Evolutionary conservation across 768 basidiomycete species (phyloP), one percentile per base, ranked within the genome.

Genomic region (Tylopilus balloui): DNA sequence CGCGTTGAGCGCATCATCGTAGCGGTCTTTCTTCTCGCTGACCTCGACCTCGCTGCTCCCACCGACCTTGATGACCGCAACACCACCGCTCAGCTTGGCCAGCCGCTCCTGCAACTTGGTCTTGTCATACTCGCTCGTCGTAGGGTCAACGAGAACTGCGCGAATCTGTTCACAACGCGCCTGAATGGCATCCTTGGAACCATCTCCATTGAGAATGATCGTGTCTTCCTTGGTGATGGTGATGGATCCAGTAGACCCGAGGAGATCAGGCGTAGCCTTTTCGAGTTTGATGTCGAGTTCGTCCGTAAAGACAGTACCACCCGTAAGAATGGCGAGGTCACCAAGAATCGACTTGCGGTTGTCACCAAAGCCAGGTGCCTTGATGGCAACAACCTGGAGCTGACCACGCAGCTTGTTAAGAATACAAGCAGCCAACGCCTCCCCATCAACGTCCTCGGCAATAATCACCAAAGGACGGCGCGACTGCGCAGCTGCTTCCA

Each of bases 351-450:
- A 89, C 76, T 98, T 99, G 73, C 95, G 87, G 82, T 98, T 99
- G 74, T 98, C 95, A 62, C 95, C 95, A 68, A 99, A 98, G 44
- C 95, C 92, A 45, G 95, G 95, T 15, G 95, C 94, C 76, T 99
- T 97, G 73, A 98, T 83, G 41, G 92, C 94, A 42, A 74, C 85
- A 54, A 98, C 95, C 64, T 88, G 85, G 49, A 99, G 84, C 69
- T 97, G 95, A 28, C 95, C 95, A 56, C 95, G 91, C 53, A 99
- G 88, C 79, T 97, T 98, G 89, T 99, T 98, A 69, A 97, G 83
- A 63, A 98, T 94, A 67, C 92, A 94, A 19, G 94, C 95, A 43
- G 95, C 95, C 50, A 98, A 84, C 1, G 94, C 95, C 71, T 99
- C 95, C 43, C 95, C 94, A 62, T 99, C 95, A 52, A 99, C 73